Percentiles rank a stretch among this genome's conserved stretches.
These are phyloP conservation scores for Santalum album DNA, from an alignment of 164 flowering plant species.

Conservation along the genomic window DNA sequence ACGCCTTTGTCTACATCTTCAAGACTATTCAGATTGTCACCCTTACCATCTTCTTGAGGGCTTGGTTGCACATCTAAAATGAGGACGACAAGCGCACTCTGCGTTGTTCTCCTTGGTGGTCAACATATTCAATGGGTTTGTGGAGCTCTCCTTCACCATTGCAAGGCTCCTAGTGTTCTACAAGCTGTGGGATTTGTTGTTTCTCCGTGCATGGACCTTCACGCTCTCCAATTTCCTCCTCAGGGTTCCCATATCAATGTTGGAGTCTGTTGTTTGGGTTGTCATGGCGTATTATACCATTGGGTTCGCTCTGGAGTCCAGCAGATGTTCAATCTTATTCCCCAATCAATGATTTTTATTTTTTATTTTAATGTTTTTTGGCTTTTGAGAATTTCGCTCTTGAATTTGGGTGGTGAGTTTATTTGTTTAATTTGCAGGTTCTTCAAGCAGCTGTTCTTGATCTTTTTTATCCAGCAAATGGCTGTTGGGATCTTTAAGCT, in stretches of 20 bases:
- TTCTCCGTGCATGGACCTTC: constrained; percentile 84
- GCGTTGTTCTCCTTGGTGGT: constrained; percentile 50
- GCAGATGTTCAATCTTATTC: constrained; percentile 37
- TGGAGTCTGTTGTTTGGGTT: constrained; percentile 71
- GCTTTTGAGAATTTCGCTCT: background rate
- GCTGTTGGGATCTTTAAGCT: constrained; percentile 73
- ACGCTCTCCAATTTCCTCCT: constrained; percentile 72
- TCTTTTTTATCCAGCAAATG: constrained; percentile 76
- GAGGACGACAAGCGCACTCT: constrained; percentile 58
- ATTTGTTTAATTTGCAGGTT: too few relatives aligned
- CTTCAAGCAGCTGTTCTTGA: constrained; percentile 62
- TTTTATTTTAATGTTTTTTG: background rate
- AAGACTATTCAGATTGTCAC: constrained; percentile 67
- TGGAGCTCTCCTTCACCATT: constrained; percentile 71
- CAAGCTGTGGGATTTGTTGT: constrained; percentile 83
- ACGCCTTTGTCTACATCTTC: constrained; percentile 77
- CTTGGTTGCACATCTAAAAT: constrained; percentile 37
- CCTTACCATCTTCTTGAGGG: constrained; percentile 63
- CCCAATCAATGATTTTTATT: background rate
- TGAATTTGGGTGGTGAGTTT: background rate
- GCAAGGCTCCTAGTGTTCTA: constrained; percentile 86
- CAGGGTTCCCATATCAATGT: constrained; percentile 55
- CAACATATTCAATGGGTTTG: constrained; percentile 88
- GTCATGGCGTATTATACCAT: constrained; percentile 60
- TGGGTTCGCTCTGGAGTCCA: constrained; percentile 88